phyloP scores from a whole-genome alignment of 805 yeast species.

The Candida insectorum region DNA sequence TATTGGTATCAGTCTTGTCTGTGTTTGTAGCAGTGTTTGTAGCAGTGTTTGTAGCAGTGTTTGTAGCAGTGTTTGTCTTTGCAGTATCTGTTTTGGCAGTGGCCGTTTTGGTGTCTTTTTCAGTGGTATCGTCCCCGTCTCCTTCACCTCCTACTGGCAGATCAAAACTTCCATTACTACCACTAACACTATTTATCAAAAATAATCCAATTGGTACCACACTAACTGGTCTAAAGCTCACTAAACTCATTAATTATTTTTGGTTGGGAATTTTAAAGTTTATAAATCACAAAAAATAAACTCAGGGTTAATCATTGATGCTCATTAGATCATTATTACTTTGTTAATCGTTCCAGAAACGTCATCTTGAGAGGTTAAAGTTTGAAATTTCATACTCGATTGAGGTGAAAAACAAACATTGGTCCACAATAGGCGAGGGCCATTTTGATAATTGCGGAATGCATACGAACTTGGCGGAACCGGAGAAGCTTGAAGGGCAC shows the following conservation, averaged over 20 bases:
- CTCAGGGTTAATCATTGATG: too few relatives aligned
- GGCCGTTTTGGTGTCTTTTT: neutral
- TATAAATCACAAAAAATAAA: too few relatives aligned
- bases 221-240: neutral
- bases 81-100: constrained; percentile 6
- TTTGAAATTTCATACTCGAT: too few relatives aligned
- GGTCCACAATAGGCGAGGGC: too few relatives aligned
- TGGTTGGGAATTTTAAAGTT: too few relatives aligned
- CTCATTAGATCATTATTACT: too few relatives aligned
- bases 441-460: too few relatives aligned
- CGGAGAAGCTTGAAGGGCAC: too few relatives aligned
- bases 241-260: constrained; percentile 8
- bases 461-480: too few relatives aligned
- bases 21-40: constrained; percentile 8
- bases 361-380: too few relatives aligned
- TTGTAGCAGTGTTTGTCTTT: constrained; percentile 4
- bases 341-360: too few relatives aligned
- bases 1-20: constrained; percentile 6
- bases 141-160: neutral
- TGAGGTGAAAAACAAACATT: too few relatives aligned
- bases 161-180: constrained; percentile 14
- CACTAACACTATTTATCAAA: constrained; percentile 2
- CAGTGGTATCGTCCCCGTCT: neutral
- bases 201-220: constrained; percentile 2
- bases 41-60: constrained; percentile 3